Evolutionary conservation across 345 rosid genomes (phyloP).

Genomic region (Carallia brachiata): DNA sequence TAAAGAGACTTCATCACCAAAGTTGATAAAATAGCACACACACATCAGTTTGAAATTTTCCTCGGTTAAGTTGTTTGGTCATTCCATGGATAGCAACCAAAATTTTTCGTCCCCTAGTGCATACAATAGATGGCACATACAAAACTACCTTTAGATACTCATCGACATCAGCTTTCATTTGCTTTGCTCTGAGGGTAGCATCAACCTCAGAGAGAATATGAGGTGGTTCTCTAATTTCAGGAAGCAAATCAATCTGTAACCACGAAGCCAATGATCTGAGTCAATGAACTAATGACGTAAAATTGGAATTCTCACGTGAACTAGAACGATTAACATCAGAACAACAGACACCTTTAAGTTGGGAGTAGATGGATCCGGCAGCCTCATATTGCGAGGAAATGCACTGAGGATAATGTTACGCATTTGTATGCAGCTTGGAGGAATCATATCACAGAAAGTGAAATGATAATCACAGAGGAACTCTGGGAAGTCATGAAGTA

Average conservation of each 20-base stretch:
- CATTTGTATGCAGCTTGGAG: constrained; percentile 98
- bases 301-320: not conserved
- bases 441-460: constrained; percentile 96
- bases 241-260: constrained; percentile 88
- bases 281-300: not conserved
- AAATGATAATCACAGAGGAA: constrained; percentile 96
- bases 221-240: constrained; percentile 80
- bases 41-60: too few relatives aligned
- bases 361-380: constrained; percentile 97
- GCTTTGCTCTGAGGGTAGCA: constrained; percentile 71
- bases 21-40: too few relatives aligned
- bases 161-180: constrained; percentile 81
- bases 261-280: not conserved
- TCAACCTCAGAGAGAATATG: constrained; percentile 93
- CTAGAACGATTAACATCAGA: not conserved
- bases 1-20: too few relatives aligned
- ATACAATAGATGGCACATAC: too few relatives aligned
- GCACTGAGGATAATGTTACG: constrained; percentile 94
- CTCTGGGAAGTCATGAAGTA: constrained; percentile 97
- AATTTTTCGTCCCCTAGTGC: not conserved
- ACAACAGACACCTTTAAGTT: constrained; percentile 52
- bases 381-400: constrained; percentile 94
- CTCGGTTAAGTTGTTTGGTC: not conserved
- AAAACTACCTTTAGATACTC: constrained; percentile 79
- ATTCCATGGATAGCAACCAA: not conserved